Percentiles rank a stretch among this genome's conserved stretches.
Conservation (phyloP, 2,329 filamentous ascomycete species). For the Coniochaeta hoffmannii region DNA sequence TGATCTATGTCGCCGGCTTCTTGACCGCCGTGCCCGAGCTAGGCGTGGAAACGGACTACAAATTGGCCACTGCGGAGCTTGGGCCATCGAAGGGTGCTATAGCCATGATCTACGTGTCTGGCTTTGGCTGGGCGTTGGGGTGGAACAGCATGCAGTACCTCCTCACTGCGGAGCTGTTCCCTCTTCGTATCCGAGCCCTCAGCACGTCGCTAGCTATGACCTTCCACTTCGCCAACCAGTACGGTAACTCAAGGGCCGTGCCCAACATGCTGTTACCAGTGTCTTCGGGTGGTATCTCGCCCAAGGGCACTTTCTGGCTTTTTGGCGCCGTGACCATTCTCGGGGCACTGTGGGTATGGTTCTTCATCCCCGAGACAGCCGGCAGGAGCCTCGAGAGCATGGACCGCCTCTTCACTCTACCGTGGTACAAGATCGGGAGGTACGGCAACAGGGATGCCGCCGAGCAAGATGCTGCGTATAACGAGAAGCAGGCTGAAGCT, state of each 20-base stretch:
- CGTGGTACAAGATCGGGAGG: slow-evolving; percentile 67
- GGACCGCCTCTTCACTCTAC: slow-evolving; percentile 63
- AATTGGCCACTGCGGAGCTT: slow-evolving; percentile 39
- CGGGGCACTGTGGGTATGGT: slow-evolving; percentile 63
- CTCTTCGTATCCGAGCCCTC: slow-evolving; percentile 63
- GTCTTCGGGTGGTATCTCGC: slow-evolving; percentile 38
- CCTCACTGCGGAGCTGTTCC: slow-evolving; percentile 71
- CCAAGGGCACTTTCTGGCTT: slow-evolving; percentile 69
- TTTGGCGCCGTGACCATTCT: slow-evolving; percentile 62
- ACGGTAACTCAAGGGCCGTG: slow-evolving; percentile 67
- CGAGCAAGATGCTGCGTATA: slow-evolving; percentile 30
- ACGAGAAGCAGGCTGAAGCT: slow-evolving; percentile 29
- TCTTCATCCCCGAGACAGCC: slow-evolving; percentile 66
- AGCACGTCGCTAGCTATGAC: slow-evolving; percentile 69
- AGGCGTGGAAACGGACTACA: slow-evolving; percentile 38
- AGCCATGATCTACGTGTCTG: slow-evolving; percentile 65
- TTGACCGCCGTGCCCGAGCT: slow-evolving; percentile 55
- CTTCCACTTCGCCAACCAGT: slow-evolving; percentile 72
- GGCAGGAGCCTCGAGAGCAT: slow-evolving; percentile 62
- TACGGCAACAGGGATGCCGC: slow-evolving; percentile 46
- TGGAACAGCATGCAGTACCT: slow-evolving; percentile 78
- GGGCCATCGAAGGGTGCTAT: slow-evolving; percentile 56
- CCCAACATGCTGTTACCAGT: slow-evolving; percentile 61
- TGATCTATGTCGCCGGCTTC: slow-evolving; percentile 57
- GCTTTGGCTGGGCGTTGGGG: slow-evolving; percentile 61